These are phyloP conservation scores for Monarda citriodora DNA, from an alignment of 305 asterid species.

Conservation along the genomic window DNA sequence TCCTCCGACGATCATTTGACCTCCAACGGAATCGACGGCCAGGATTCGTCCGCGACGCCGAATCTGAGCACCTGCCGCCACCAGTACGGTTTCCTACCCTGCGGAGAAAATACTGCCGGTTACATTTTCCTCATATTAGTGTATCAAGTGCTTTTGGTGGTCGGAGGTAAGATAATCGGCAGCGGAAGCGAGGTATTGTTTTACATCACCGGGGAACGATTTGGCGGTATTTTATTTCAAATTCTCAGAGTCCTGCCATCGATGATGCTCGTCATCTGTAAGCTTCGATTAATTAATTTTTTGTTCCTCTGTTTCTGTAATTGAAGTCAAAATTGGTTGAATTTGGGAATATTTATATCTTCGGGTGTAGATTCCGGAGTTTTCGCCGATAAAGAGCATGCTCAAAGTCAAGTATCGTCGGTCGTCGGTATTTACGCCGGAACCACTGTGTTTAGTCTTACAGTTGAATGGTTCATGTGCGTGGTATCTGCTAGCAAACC, in stretches of 20 bases:
- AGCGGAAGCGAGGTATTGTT: slow-evolving; percentile 59
- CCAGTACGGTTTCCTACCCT: slow-evolving; percentile 64
- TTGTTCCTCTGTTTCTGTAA: neutral
- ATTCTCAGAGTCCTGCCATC: slow-evolving; percentile 59
- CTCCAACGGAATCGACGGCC: slow-evolving; percentile 48
- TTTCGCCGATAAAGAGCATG: slow-evolving; percentile 39
- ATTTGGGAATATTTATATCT: neutral
- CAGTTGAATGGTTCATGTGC: slow-evolving; percentile 55
- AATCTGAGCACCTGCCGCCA: slow-evolving; percentile 33
- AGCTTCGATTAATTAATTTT: neutral
- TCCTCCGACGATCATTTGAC: slow-evolving; percentile 30
- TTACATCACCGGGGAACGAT: slow-evolving; percentile 42
- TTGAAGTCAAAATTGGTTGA: neutral
- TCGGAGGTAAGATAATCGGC: slow-evolving; percentile 46
- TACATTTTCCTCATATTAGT: slow-evolving; percentile 47
- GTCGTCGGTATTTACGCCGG: slow-evolving; percentile 63
- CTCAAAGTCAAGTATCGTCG: slow-evolving; percentile 49
- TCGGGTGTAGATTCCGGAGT: slow-evolving; percentile 45
- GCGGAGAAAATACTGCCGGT: slow-evolving; percentile 64
- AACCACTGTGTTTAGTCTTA: slow-evolving; percentile 51
- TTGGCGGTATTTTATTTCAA: slow-evolving; percentile 62
- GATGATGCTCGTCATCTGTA: slow-evolving; percentile 45
- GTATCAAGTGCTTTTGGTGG: slow-evolving; percentile 50
- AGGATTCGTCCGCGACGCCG: slow-evolving; percentile 3
- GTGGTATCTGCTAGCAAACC: slow-evolving; percentile 35